These are phyloP conservation scores for Solanum infundibuliforme DNA, from an alignment of 257 asterid genomes.

Conservation along the genomic window DNA sequence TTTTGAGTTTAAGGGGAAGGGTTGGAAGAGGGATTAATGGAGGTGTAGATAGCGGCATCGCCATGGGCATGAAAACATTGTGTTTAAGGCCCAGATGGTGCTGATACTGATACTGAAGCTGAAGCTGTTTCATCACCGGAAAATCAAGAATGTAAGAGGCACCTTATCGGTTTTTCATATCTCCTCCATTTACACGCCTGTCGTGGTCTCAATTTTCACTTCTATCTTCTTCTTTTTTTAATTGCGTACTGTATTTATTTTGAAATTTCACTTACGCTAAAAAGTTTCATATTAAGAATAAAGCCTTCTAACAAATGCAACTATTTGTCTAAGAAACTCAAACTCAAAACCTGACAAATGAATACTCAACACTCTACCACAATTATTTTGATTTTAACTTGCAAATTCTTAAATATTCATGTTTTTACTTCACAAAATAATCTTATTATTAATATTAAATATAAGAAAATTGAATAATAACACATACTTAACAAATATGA, in stretches of 20 bases:
- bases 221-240: no score
- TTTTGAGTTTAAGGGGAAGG: slow-evolving; percentile 1
- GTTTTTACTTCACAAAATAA: background rate
- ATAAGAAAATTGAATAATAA: background rate
- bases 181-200: background rate
- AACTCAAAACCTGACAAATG: no score
- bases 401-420: no score
- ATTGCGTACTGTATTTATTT: no score
- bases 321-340: no score
- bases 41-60: background rate
- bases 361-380: no score
- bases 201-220: background rate
- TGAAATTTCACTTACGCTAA: rapidly evolving
- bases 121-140: background rate
- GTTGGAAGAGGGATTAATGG: background rate
- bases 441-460: background rate
- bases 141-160: background rate
- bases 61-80: background rate
- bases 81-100: background rate
- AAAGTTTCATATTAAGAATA: no score
- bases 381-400: no score
- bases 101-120: background rate
- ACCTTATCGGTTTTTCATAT: background rate
- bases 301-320: no score
- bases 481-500: background rate